phyloP scores from a whole-genome alignment of 2,329 filamentous ascomycete species.

The Waltergamsia citrina region DNA sequence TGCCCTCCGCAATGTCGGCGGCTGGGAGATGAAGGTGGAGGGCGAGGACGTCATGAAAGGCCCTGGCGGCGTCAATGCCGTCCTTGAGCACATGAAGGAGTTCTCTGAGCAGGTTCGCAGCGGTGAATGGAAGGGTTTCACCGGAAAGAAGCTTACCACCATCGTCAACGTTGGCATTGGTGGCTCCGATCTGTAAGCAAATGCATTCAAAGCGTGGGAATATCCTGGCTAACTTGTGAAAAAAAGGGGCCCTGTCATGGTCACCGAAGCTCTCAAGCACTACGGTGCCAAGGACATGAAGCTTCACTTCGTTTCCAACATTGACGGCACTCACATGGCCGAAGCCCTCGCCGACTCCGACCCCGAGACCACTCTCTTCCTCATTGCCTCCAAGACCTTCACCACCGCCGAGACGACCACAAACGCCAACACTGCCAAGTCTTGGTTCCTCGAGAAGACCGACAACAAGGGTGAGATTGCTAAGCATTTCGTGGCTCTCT shows the following conservation, averaged over 20 bases:
- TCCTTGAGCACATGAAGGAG: slow-evolving; percentile 95
- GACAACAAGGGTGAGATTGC: slow-evolving; percentile 75
- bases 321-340: slow-evolving; percentile 95
- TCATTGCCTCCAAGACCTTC: slow-evolving; percentile 98
- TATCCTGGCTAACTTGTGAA: slow-evolving; percentile 1
- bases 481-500: slow-evolving; percentile 97
- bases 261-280: slow-evolving; percentile 92
- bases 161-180: slow-evolving; percentile 98
- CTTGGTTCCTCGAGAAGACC: slow-evolving; percentile 85
- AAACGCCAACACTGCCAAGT: slow-evolving; percentile 95
- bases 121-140: slow-evolving; percentile 94
- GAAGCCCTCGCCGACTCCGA: slow-evolving; percentile 84
- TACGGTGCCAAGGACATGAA: slow-evolving; percentile 82
- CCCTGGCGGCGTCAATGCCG: slow-evolving; percentile 78
- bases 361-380: slow-evolving; percentile 97
- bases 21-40: slow-evolving; percentile 75
- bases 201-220: background rate
- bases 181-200: slow-evolving; percentile 86
- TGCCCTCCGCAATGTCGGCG: slow-evolving; percentile 82
- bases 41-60: slow-evolving; percentile 88
- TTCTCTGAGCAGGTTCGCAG: slow-evolving; percentile 92
- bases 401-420: slow-evolving; percentile 96
- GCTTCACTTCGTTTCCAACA: slow-evolving; percentile 98
- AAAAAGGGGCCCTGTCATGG: slow-evolving; percentile 88
- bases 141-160: slow-evolving; percentile 92